Conservation (phyloP, 2,329 filamentous ascomycete species). For the Diaporthe destruens region DNA sequence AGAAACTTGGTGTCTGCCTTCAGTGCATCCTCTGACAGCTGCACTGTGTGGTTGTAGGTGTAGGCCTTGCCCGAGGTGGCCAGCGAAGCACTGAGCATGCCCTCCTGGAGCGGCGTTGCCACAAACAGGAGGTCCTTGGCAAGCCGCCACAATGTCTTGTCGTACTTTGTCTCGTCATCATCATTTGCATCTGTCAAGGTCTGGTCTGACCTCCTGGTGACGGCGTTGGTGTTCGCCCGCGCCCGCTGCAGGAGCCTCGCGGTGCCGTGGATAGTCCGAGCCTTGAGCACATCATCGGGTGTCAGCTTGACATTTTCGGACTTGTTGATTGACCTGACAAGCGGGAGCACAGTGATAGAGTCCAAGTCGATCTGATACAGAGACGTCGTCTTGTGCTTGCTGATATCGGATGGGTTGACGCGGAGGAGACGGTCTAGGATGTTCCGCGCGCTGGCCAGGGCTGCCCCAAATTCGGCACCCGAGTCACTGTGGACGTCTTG, state of each 20-base stretch:
- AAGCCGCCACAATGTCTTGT: constrained; percentile 40
- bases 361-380: constrained; percentile 45
- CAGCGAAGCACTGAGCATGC: constrained; percentile 46
- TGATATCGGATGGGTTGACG: constrained; percentile 36
- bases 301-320: constrained; percentile 40
- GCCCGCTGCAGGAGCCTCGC: constrained; percentile 41
- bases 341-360: constrained; percentile 45
- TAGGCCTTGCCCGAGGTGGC: constrained; percentile 44
- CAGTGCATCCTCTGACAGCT: constrained; percentile 42
- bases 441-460: constrained; percentile 31
- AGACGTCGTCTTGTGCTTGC: constrained; percentile 36
- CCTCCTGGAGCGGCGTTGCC: constrained; percentile 46
- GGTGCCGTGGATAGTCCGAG: constrained; percentile 44
- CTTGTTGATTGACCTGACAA: constrained; percentile 42
- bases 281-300: constrained; percentile 44
- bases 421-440: constrained; percentile 38
- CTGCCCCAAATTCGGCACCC: constrained; percentile 23
- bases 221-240: constrained; percentile 24
- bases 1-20: constrained; percentile 41
- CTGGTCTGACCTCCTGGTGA: constrained; percentile 8
- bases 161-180: constrained; percentile 27
- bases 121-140: constrained; percentile 45
- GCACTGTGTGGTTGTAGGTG: constrained; percentile 44
- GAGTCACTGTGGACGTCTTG: background rate
- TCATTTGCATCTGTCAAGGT: background rate